A percentile compares a stretch with the other conserved stretches of the same genome.
phyloP scores from a whole-genome alignment of 768 basidiomycete species.

The Coprinopsis marcescibilis region DNA sequence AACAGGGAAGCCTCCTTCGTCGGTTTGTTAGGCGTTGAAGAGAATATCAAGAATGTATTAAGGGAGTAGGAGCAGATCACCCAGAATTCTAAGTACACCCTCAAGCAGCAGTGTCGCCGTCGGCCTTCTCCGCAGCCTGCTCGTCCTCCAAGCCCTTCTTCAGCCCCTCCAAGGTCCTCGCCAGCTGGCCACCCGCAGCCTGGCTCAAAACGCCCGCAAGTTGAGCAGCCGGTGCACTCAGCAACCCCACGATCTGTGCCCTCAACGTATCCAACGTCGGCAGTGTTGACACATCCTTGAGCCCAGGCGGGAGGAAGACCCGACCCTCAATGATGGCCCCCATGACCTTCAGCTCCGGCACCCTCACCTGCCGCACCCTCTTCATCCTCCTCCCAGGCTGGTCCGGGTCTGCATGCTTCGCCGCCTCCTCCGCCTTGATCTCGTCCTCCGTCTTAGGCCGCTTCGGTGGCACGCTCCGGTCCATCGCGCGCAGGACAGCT shows the following conservation, averaged over 20 bases:
- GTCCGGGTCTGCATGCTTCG: conserved; percentile 57
- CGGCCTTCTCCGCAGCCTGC: conserved; percentile 1
- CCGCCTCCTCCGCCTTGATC: conserved; percentile 41
- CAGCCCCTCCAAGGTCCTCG: conserved; percentile 71
- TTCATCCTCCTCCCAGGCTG: conserved; percentile 69
- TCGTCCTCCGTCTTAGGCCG: conserved; percentile 47
- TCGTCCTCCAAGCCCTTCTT: conserved; percentile 60
- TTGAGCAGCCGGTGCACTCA: conserved; percentile 70
- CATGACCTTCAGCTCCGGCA: conserved; percentile 66
- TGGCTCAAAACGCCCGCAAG: conserved; percentile 48
- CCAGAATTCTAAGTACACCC: too few relatives aligned
- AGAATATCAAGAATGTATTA: too few relatives aligned
- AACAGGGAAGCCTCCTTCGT: too few relatives aligned
- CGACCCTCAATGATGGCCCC: conserved; percentile 77
- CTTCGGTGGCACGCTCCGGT: conserved; percentile 58
- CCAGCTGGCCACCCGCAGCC: conserved; percentile 64
- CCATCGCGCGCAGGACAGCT: conserved; percentile 60
- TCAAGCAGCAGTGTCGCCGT: conserved; percentile 7
- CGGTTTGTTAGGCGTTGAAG: too few relatives aligned
- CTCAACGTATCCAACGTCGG: conserved; percentile 74
- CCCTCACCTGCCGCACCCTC: conserved; percentile 44
- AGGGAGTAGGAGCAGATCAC: too few relatives aligned
- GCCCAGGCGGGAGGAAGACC: conserved; percentile 53
- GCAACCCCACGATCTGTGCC: conserved; percentile 79
- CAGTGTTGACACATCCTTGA: conserved; percentile 63